Evolutionary conservation across 1,139 yeast genomes (phyloP).

Genomic region (Magnusiomyces clavatus): DNA sequence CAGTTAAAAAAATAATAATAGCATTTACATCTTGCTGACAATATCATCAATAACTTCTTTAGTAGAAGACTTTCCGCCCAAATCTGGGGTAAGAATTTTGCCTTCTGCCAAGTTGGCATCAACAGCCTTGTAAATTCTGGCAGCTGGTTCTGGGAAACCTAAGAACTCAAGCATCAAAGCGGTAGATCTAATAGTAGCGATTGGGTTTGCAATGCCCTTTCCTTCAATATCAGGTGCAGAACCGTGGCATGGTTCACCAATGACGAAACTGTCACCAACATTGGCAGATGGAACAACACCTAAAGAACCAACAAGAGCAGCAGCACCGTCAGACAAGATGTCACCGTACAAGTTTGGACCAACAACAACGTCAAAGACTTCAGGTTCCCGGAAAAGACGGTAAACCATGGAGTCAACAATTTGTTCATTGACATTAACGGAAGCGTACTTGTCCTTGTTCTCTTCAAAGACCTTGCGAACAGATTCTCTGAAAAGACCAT

Average conservation of each 20-base stretch:
- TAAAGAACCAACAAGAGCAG: slow-evolving; percentile 94
- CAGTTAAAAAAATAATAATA: no score
- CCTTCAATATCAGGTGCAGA: slow-evolving; percentile 99
- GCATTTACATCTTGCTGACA: slow-evolving; percentile 42
- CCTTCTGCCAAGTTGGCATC: slow-evolving; percentile 86
- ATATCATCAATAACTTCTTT: slow-evolving; percentile 82
- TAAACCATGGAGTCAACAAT: slow-evolving; percentile 99
- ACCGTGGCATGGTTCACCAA: slow-evolving; percentile 99
- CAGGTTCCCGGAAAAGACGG: slow-evolving; percentile 97
- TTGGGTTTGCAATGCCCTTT: slow-evolving; percentile 66
- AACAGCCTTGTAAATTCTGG: slow-evolving; percentile 86
- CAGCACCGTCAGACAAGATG: slow-evolving; percentile 96
- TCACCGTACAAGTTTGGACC: slow-evolving; percentile 99
- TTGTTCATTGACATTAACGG: slow-evolving; percentile 77
- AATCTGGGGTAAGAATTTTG: slow-evolving; percentile 80
- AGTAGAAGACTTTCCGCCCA: slow-evolving; percentile 85
- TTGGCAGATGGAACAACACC: slow-evolving; percentile 98
- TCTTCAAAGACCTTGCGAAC: slow-evolving; percentile 47
- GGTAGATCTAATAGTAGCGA: slow-evolving; percentile 95
- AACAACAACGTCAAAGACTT: slow-evolving; percentile 92
- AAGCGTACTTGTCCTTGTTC: slow-evolving; percentile 45
- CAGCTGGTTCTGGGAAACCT: slow-evolving; percentile 87
- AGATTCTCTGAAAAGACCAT: slow-evolving; percentile 93
- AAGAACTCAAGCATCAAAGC: slow-evolving; percentile 96
- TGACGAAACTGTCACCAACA: slow-evolving; percentile 91